Base-by-base conservation (phyloP, 2,329 filamentous ascomycete species). In the Ceratocystis albifundus region DNA sequence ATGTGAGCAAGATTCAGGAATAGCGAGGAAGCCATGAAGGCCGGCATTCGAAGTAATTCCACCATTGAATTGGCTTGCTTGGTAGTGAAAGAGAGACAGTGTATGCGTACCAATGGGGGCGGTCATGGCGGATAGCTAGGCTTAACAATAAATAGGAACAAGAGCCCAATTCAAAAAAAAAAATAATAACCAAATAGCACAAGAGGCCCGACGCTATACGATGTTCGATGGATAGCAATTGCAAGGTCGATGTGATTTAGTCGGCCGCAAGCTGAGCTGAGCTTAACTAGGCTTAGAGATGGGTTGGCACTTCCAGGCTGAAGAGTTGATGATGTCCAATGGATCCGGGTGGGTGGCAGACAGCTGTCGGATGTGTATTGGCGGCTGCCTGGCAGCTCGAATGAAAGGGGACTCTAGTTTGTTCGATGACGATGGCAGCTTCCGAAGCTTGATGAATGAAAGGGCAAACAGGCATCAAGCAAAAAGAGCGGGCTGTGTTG, bases 51-150 rank as follows among this genome's bases (percentile, higher is more conserved):
- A 59, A 28, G 55, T 30, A n/a, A 59, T 59, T 59, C 4, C n/a
- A 30, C 55, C 28, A 59, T 25, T 36, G 28, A 36, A 36, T 36
- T 32, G 55, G 25, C 25, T 17, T n/a, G 55, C n/a, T 20, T 7
- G 12, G 17, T 59, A 30, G 28, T 20, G n/a, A 25, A 30, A 30
- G 32, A 59, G 55, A 59, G 53, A 59, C 25, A 36, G 28, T 30
- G 5, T 59, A 20, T 20, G 17, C 64, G 44, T 62, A 62, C 65
- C 65, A 63, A 63, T 66, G 64, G 64, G 64, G 32, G 64, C 65
- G 32, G 61, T 41, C 65, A 64, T 66, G 44, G 22, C 61, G 46
- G n/a, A 61, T 12, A 55, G 30, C 50, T 55, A 8, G 15, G 28
- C 22, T 57, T 4, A 32, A 4, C 2, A 45, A 62, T 6, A 44